phyloP scores from a whole-genome alignment of 116 monocot genomes.

The Dioscorea cayenensis region DNA sequence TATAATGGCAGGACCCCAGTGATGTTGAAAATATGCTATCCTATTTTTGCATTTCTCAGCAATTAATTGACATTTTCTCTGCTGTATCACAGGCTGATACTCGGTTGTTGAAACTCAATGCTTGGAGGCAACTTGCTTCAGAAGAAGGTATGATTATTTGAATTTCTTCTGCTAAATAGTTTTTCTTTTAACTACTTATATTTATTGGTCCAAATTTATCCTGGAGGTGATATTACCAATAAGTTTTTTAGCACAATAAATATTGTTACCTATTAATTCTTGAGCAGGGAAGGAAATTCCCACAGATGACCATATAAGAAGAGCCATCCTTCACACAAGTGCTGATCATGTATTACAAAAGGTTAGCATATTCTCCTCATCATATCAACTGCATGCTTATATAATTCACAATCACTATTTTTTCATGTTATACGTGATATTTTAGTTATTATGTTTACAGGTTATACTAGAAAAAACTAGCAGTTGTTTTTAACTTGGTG shows the following conservation, averaged over 20 bases:
- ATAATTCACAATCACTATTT: background rate
- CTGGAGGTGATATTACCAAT: background rate
- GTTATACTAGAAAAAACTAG: no score
- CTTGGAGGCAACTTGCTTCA: slow-evolving; percentile 81
- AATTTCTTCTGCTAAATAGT: background rate
- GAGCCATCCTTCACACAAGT: slow-evolving; percentile 52
- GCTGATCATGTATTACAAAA: slow-evolving; percentile 71
- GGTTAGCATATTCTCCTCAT: slow-evolving; percentile 24
- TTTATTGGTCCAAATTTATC: background rate
- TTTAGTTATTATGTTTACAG: background rate
- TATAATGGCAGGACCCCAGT: background rate
- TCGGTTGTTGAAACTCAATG: slow-evolving; percentile 68
- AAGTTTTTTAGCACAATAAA: no score
- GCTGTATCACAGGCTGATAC: slow-evolving; percentile 49
- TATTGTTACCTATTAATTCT: background rate
- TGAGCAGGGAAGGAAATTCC: slow-evolving; percentile 62
- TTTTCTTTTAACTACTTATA: background rate
- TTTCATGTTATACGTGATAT: background rate
- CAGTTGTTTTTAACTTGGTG: no score
- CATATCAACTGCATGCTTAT: background rate
- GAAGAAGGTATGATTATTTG: slow-evolving; percentile 59
- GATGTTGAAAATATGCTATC: background rate
- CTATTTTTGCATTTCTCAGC: background rate
- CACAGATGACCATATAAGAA: slow-evolving; percentile 38
- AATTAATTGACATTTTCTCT: background rate